Percentiles rank a stretch among this genome's conserved stretches.
These are phyloP conservation scores for Skeletonema potamos DNA, from an alignment of 108 stramenopile species.

Conservation along the genomic window DNA sequence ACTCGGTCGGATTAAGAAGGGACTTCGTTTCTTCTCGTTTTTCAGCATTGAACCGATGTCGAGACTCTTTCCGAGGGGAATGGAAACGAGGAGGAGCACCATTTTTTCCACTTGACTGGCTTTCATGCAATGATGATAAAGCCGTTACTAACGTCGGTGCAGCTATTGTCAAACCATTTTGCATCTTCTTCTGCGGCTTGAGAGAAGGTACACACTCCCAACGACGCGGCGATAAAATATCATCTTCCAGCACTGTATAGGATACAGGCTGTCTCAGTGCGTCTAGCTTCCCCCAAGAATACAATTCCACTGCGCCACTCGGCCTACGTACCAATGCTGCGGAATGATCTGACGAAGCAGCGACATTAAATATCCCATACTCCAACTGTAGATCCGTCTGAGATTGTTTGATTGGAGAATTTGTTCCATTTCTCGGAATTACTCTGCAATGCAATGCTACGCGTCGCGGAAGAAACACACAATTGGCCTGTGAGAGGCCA, in stretches of 20 bases:
- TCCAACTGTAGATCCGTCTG: slow-evolving; percentile 19
- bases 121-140: slow-evolving; percentile 6
- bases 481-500: not conserved
- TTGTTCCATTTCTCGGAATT: slow-evolving; percentile 3
- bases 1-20: slow-evolving; percentile 26
- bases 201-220: slow-evolving; percentile 15
- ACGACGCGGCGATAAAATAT: not conserved
- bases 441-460: slow-evolving; percentile 79
- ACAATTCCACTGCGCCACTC: slow-evolving; percentile 73
- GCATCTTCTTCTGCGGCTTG: not conserved
- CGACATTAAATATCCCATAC: slow-evolving; percentile 75
- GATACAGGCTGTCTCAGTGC: slow-evolving; percentile 48
- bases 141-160: slow-evolving; percentile 16
- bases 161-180: not conserved
- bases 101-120: not conserved
- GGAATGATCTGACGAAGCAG: slow-evolving; percentile 76
- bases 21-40: slow-evolving; percentile 8
- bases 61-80: slow-evolving; percentile 5
- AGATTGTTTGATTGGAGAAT: slow-evolving; percentile 25
- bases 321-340: slow-evolving; percentile 75
- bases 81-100: slow-evolving; percentile 15
- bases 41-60: not conserved
- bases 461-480: slow-evolving; percentile 68
- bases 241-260: slow-evolving; percentile 19
- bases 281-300: slow-evolving; percentile 79